Percentiles rank a stretch among this genome's conserved stretches.
Conservation (phyloP, 2,329 filamentous ascomycete genomes). For the Pseudopyricularia cyperi region DNA sequence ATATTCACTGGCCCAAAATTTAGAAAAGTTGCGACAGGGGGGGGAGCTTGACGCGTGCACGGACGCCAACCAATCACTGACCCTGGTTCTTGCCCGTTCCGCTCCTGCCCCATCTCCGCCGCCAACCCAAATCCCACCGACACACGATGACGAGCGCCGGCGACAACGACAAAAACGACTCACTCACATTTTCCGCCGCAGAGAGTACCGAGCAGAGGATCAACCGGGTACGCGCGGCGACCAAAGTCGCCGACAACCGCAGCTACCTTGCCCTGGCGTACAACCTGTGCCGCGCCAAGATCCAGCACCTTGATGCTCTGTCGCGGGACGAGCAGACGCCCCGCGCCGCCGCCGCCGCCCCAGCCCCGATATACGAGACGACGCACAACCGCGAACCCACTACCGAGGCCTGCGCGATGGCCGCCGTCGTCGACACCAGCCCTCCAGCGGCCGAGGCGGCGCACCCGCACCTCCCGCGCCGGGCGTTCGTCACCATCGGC, state of each 20-base stretch:
- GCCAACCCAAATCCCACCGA: background rate
- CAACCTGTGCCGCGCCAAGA: constrained; percentile 1
- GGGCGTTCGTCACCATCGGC: constrained; percentile 74
- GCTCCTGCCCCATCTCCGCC: background rate
- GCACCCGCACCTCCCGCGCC: background rate
- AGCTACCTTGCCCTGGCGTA: background rate
- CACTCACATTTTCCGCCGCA: background rate
- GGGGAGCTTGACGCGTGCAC: background rate
- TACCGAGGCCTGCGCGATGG: background rate
- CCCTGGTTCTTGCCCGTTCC: too few species aligned
- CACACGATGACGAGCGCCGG: background rate
- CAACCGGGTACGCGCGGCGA: background rate
- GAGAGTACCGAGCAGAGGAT: background rate
- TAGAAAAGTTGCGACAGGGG: background rate
- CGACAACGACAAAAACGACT: background rate
- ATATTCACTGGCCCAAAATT: background rate
- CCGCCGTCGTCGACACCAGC: background rate
- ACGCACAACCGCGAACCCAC: background rate
- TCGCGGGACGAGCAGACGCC: background rate
- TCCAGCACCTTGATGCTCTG: background rate
- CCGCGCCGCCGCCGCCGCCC: background rate
- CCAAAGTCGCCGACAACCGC: background rate
- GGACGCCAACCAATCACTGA: background rate
- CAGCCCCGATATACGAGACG: background rate
- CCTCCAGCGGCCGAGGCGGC: background rate